These are phyloP conservation scores for Eucalyptus lansdowneana DNA, from an alignment of 345 rosid genomes.

Conservation along the genomic window DNA sequence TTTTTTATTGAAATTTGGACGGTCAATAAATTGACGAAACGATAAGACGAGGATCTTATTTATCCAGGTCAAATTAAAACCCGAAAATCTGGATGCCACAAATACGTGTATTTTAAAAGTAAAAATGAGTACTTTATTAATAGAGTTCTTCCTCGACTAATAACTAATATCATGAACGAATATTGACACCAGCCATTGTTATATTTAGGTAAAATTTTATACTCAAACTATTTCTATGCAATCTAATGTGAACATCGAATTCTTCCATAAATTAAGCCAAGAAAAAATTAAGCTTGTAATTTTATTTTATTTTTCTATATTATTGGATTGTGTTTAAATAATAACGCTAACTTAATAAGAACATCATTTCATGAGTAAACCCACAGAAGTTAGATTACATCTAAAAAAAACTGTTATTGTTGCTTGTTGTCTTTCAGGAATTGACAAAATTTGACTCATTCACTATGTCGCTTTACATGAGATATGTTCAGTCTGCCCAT, in stretches of 20 bases:
- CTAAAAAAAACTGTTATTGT: background rate
- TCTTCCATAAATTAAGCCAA: no score
- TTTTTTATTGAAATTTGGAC: no score
- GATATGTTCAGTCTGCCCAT: background rate
- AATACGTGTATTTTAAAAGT: no score
- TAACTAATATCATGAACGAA: background rate
- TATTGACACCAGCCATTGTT: background rate
- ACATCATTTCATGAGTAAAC: background rate
- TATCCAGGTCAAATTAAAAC: no score
- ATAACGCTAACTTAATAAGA: background rate
- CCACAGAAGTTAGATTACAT: background rate
- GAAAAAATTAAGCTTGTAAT: no score
- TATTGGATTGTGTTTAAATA: no score
- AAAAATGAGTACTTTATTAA: background rate
- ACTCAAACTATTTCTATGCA: background rate
- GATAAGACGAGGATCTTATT: no score
- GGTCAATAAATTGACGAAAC: no score
- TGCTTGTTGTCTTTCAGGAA: background rate
- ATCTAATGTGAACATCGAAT: no score
- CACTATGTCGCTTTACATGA: no score
- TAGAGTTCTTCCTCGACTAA: background rate
- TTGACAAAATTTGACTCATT: background rate
- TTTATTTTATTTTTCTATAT: no score
- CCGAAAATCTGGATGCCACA: no score
- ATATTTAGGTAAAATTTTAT: background rate